Conservation (phyloP, 257 asterid genomes). For the Salvia rosmarinus region DNA sequence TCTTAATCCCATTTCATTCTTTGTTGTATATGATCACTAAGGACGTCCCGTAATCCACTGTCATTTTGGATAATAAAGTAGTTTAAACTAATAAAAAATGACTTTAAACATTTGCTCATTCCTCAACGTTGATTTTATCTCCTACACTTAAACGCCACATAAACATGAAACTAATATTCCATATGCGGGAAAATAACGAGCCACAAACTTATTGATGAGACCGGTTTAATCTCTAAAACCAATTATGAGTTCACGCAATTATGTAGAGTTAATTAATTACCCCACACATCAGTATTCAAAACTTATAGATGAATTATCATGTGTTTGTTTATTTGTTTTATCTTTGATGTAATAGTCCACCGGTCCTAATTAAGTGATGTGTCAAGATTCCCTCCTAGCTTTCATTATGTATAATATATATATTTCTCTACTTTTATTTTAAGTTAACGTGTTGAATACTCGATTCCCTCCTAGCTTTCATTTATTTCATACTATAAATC, state of each 20-base stretch:
- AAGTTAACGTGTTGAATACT: too few relatives aligned
- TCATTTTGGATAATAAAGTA: not conserved
- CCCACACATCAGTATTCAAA: not conserved
- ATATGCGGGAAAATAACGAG: not conserved
- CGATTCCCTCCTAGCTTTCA: too few relatives aligned
- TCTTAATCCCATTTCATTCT: slow-evolving; percentile 36
- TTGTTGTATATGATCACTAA: too few relatives aligned
- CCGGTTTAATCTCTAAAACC: not conserved
- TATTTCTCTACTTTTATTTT: too few relatives aligned
- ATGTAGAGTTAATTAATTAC: not conserved
- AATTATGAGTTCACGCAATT: not conserved
- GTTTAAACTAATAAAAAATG: not conserved
- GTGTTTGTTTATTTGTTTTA: too few relatives aligned
- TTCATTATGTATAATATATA: too few relatives aligned
- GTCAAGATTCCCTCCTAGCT: too few relatives aligned
- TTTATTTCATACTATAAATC: too few relatives aligned
- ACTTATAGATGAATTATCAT: too few relatives aligned
- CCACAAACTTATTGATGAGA: not conserved
- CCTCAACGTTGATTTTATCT: not conserved
- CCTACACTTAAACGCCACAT: not conserved
- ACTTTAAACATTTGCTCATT: not conserved
- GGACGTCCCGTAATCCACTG: not conserved
- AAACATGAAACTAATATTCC: not conserved
- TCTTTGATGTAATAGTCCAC: too few relatives aligned
- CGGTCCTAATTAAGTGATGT: too few relatives aligned